Evolutionary conservation across 345 rosid species (phyloP), one percentile per base, ranked within the genome.

Genomic region (Hibiscus mutabilis): DNA sequence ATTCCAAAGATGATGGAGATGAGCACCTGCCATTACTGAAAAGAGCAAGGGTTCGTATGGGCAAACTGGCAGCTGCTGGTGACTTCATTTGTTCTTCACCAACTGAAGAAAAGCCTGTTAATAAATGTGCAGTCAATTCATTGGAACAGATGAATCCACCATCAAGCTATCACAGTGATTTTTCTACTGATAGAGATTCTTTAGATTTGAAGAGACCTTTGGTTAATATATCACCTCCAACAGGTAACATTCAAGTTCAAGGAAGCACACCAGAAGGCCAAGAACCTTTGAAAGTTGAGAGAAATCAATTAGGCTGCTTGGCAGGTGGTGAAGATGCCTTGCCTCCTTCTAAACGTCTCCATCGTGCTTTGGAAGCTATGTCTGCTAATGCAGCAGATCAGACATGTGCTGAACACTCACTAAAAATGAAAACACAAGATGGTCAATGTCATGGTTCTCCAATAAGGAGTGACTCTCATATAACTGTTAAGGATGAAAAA

Each of bases 21-120:
- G 91, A 88, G 80, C 98, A 93, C 76, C 82, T 93, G 82, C 97
- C 98, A 6, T 76, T 93, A 60, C 83, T 88, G 68, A 93, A 93
- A 83, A 88, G 97, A 72, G 98, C 98, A 5, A 87, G 98, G 82
- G 98, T 93, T 75, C 85, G 97, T 60, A 88, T 91, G 98, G 82
- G 97, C 51, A 83, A 87, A 79, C 77, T 79, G 58, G 83, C 79
- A 24, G 69, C 83, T 73, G 75, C 78, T 11, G 84, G 80, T 62
- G 81, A 77, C 63, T 67, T 35, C 42, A 74, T 21, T 61, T 62
- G 66, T 62, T 70, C 75, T 77, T 76, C 80, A 60, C 84, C 52
- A 74, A 47, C 72, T 29, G 90, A 85, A 70, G 92, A 87, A 25
- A 81, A 70, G 74, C 64, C 71, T 62, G 62, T 76, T 10, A 73